Base-by-base conservation (phyloP, 768 basidiomycete species). In the Phallus indusiatus region DNA sequence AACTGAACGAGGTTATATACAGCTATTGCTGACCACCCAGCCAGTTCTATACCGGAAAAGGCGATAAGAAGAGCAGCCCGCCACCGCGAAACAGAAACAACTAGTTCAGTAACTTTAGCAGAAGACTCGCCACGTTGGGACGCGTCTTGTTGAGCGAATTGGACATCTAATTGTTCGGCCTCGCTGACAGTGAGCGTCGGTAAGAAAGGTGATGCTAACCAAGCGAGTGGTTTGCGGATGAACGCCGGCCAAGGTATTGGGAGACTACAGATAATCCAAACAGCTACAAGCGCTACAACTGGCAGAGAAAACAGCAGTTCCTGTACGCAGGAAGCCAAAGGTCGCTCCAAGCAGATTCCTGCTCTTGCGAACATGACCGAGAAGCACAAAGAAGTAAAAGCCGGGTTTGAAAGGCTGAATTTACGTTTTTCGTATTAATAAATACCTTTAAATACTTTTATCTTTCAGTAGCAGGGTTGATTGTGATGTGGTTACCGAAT, bases 11-110 rank as follows among this genome's bases (percentile, higher is more conserved):
- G 36, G 8, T 60, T 52, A n/a, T 59, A 62, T 11, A 59, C n/a
- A 12, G 61, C 66, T 12, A 60, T 22, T 24, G 59, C 62, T 1
- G 62, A 12, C 67, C 67, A 69, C 11, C 36, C 54, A 20, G 65
- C 54, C 22, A 49, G 16, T 50, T 68, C 63, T 36, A 67, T 20
- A 16, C 66, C 56, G 18, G 64, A 58, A 4, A 62, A 46, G 34
- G 56, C 60, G 7, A 60, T 36, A 17, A 69, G 61, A 34, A 64
- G 50, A 34, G 54, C 21, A 11, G 60, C 59, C 6, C 62, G 61
- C 65, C 67, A 64, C 17, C 37, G 58, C 9, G 62, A 53, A 14
- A 48, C 18, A 9, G 34, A 35, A 14, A 51, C 20, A 22, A 16
- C 12, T 14, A 2, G 21, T 28, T 22, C 47, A n/a, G 17, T n/a